phyloP scores from a whole-genome alignment of 352 stramenopile species.

The Pythium monospermum region DNA sequence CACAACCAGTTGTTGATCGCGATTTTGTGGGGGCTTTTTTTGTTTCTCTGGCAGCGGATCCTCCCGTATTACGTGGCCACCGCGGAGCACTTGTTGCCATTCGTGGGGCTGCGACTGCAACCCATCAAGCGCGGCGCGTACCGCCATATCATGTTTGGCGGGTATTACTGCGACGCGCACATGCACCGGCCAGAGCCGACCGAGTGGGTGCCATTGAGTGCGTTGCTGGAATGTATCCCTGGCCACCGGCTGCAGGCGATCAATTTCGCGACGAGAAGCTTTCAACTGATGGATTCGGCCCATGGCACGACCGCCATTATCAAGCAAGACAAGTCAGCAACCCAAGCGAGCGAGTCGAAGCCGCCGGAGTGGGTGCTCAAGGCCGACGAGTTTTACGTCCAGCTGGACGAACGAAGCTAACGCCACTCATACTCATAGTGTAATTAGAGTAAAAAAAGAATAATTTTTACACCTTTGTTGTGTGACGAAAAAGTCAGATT shows the following conservation, averaged over 20 bases:
- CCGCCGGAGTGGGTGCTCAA: neutral
- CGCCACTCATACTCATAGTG: too few relatives aligned
- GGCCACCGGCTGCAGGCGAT: neutral
- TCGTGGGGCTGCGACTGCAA: neutral
- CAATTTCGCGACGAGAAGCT: neutral
- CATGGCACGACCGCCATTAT: neutral
- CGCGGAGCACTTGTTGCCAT: neutral
- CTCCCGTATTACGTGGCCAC: conserved; percentile 3
- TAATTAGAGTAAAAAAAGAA: too few relatives aligned
- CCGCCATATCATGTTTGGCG: neutral
- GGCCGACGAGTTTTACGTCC: conserved; percentile 1
- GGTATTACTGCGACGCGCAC: neutral
- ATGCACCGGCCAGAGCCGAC: neutral
- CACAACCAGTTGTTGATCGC: conserved; percentile 7
- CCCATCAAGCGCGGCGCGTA: neutral
- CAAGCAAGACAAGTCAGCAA: neutral
- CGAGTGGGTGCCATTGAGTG: conserved; percentile 5
- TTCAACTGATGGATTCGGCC: neutral
- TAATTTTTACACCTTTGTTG: too few relatives aligned
- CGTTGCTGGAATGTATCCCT: neutral
- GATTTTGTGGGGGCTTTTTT: neutral
- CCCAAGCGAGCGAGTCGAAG: too few relatives aligned
- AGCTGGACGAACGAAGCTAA: too few relatives aligned
- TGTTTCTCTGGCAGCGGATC: neutral
- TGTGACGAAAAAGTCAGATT: too few relatives aligned